These are phyloP conservation scores for Penicillium soppii DNA, from an alignment of 495 filamentous ascomycete species.

Conservation along the genomic window DNA sequence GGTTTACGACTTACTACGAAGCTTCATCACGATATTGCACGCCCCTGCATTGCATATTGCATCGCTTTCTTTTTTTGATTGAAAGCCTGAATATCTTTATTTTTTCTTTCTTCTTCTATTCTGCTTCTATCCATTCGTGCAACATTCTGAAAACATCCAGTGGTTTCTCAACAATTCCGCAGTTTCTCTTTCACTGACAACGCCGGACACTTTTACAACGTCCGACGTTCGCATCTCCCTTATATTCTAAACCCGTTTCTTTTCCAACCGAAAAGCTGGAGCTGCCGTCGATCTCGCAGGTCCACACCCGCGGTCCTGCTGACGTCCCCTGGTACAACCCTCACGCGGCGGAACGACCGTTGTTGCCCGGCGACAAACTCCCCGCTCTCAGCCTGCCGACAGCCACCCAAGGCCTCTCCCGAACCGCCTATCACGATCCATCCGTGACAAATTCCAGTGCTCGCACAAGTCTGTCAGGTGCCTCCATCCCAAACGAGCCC, in stretches of 20 bases:
- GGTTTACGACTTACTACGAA: conserved; percentile 38
- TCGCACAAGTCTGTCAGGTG: conserved; percentile 40
- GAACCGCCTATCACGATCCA: conserved; percentile 48
- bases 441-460: conserved; percentile 26
- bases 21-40: conserved; percentile 25
- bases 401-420: conserved; percentile 53
- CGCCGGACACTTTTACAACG: conserved; percentile 28
- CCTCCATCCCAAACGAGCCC: conserved; percentile 32
- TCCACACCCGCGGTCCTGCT: conserved; percentile 83
- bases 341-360: conserved; percentile 65
- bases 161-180: conserved; percentile 1
- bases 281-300: conserved; percentile 89
- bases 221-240: conserved; percentile 27
- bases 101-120: background rate
- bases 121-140: background rate
- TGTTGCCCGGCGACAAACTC: conserved; percentile 72
- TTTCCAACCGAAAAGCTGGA: conserved; percentile 93
- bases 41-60: conserved; percentile 31
- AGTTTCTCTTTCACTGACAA: conserved; percentile 11
- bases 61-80: conserved; percentile 20
- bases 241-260: conserved; percentile 37
- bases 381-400: conserved; percentile 75
- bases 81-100: background rate
- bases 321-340: conserved; percentile 77
- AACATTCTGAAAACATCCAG: conserved; percentile 2